Evolutionary conservation across 2,329 filamentous ascomycete species (phyloP), one percentile per base, ranked within the genome.

Genomic region (Apiospora saccharicola): DNA sequence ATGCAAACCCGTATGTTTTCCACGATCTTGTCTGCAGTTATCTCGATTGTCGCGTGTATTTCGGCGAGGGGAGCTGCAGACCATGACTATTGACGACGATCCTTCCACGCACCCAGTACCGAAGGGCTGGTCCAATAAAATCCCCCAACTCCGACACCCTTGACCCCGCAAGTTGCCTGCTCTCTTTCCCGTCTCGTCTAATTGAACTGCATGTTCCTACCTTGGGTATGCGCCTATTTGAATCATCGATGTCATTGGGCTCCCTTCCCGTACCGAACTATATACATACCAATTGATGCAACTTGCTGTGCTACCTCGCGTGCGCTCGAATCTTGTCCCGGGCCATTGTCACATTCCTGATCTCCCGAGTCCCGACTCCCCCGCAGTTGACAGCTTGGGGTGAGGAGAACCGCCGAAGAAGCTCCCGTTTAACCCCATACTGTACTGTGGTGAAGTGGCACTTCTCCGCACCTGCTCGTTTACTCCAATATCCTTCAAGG

Each of bases 341-440:
- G 30, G 8, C 22, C 30, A 16, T 61, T 16, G 30, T 61, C 30
- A 37, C 53, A 37, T 37, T n/a, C 30, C 53, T 61, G 53, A 3
- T 37, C 30, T 37, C 57, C 57, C 57, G 57, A 34, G 30, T 64
- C 16, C 57, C 19, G 57, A 41, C 57, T 64, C 57, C 34, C 57
- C 57, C 57, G 34, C 57, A 64, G 30, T 64, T 24, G 37, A 19
- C 19, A 64, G 57, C 30, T 37, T 64, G 57, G 57, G 41, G 19
- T 64, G 57, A 64, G 34, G 57, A 64, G 57, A 64, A 64, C 19
- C 57, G 57, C 57, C 57, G 57, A 41, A 64, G 57, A 64, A 64
- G 34, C 57, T n/a, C 57, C 57, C 16, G 34, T 64, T 41, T 34
- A 41, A 37, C 30, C 30, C 53, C 53, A 37, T 61, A 61, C 53